These are phyloP conservation scores for Calonectria crousiana DNA, from an alignment of 2,329 filamentous ascomycete genomes.

Conservation along the genomic window DNA sequence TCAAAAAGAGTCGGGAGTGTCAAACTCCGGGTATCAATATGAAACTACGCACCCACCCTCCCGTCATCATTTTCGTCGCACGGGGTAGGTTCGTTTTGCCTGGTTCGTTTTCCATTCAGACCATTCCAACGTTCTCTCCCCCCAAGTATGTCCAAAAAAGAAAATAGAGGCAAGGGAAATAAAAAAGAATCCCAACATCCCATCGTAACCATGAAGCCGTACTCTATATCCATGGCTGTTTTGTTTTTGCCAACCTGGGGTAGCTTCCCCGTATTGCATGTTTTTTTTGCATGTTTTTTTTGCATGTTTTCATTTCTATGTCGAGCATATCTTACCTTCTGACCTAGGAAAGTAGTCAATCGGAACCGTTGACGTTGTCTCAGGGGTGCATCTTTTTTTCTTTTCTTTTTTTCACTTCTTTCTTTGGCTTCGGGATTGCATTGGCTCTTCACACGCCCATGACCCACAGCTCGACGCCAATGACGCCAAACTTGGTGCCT, in stretches of 20 bases:
- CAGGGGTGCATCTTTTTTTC: background rate
- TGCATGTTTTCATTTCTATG: background rate
- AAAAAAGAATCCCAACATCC: background rate
- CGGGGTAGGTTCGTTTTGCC: background rate
- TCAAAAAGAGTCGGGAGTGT: constrained; percentile 38
- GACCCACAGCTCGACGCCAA: constrained; percentile 95
- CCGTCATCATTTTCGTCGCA: constrained; percentile 11
- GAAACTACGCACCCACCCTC: constrained; percentile 31
- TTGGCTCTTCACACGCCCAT: constrained; percentile 67
- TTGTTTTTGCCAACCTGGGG: background rate
- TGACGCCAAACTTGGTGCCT: constrained; percentile 89
- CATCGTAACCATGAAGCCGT: background rate
- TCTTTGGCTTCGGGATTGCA: background rate
- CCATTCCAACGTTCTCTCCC: background rate
- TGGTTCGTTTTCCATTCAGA: background rate
- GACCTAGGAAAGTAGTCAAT: background rate
- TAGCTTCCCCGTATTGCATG: background rate
- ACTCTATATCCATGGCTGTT: background rate
- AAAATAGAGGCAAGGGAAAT: background rate
- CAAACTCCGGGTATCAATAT: constrained; percentile 46
- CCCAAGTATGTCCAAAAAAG: background rate
- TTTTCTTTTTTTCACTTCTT: background rate
- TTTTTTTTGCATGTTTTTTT: background rate
- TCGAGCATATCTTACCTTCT: background rate
- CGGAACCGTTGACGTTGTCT: background rate